phyloP scores from a whole-genome alignment of 306 rosid genomes.

The Psophocarpus tetragonolobus region DNA sequence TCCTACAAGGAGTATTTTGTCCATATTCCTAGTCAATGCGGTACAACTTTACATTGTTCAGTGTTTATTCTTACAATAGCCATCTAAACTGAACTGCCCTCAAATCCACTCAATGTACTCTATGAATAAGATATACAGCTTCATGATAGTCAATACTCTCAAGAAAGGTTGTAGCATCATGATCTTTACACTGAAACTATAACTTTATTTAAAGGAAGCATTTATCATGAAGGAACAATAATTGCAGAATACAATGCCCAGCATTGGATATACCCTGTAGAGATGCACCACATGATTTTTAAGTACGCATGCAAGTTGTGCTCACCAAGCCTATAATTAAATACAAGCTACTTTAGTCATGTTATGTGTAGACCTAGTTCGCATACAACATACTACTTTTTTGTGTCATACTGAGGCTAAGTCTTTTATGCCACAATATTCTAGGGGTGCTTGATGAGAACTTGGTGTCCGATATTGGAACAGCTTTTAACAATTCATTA shows the following conservation, averaged over 20 bases:
- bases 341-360: not conserved
- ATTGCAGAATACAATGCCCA: not conserved
- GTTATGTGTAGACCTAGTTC: not conserved
- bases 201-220: constrained; percentile 1
- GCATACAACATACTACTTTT: not conserved
- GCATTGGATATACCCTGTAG: not conserved
- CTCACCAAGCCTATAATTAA: not conserved
- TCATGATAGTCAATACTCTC: not conserved
- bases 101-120: not conserved
- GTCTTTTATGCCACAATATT: not conserved
- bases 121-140: not conserved
- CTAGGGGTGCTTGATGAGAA: not conserved
- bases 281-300: not conserved
- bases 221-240: not conserved
- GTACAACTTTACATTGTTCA: not conserved
- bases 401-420: not conserved
- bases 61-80: not conserved
- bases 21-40: not conserved
- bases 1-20: not conserved
- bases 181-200: not conserved
- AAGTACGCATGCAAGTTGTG: not conserved
- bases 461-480: not conserved
- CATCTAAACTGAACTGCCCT: not conserved
- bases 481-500: not conserved
- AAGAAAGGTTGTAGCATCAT: not conserved